Evolutionary conservation across 2,329 filamentous ascomycete genomes (phyloP), one percentile per base, ranked within the genome.

Genomic region (Zymoseptoria brevis): DNA sequence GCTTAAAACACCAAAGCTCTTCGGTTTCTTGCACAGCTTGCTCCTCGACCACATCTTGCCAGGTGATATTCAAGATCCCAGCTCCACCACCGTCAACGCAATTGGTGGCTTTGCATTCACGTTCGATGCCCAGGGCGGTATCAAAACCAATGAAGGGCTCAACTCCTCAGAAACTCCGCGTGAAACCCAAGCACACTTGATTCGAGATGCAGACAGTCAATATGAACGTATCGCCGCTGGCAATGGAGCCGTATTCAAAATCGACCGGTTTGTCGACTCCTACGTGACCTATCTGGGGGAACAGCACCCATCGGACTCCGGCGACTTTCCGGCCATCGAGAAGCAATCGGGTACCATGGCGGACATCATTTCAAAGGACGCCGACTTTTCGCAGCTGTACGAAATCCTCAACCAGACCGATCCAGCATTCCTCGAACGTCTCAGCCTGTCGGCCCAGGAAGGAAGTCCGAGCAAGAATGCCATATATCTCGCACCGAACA

Each of bases 171-270:
- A 50, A 19, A 26, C 41, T 8, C 22, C 57, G 2, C 19, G 16
- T 8, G 35, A 19, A 5, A 35, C 24, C 16, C 57, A 60, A 54
- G 57, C 58, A 6, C 57, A 56, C 21, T 29, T 64, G 8, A 45
- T 57, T 24, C 54, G 56, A 45, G 58, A 54, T 50, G 8, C 41
- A 13, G 19, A 56, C 16, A 55, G 62, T 11, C 41, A 48, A 24
- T 53, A 55, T 0, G 13, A 30, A 0, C 53, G 41, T 5, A 49
- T 62, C 1, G 53, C 57, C 5, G 62, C 62, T 19, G 61, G 53
- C 3, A 64, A 64, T n/a, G 62, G 61, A 13, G 51, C 50, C 6
- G 49, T 64, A 4, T 64, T 55, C 57, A 55, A 57, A 9, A 61
- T 64, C 50, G 61, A 63, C 30, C 19, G 51, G 3, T 13, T 60